Evolutionary conservation across 768 basidiomycete genomes (phyloP), one percentile per base, ranked within the genome.

Genomic region (Neoboletus magnificus): DNA sequence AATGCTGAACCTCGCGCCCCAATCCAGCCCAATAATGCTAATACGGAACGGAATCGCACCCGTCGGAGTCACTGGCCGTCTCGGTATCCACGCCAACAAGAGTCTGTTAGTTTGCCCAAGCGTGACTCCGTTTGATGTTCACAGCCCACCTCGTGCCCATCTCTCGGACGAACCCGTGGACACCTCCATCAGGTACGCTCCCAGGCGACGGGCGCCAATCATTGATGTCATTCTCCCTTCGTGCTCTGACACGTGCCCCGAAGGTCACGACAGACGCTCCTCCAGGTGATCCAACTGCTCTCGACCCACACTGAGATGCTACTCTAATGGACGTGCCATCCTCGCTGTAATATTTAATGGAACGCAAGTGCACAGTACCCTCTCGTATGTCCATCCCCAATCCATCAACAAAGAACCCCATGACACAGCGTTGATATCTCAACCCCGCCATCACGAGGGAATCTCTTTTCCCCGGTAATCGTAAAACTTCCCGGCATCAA

Each of bases 181-280:
- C 20, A 52, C 29, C 29, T 5, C 33, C 29, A 52, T 49, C 59
- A 49, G 29, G 20, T 29, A 47, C 29, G 23, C 42, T 62, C 60
- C 33, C 60, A 53, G 45, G 55, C 20, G 30, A 22, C 23, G n/a
- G 46, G 55, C 60, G 60, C 51, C 22, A 57, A 61, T 61, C 60
- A 52, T 30, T 56, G 50, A 43, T 55, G 18, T 54, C 58, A 48
- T 35, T n/a, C 13, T 32, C 40, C 35, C 9, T 41, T 32, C 51
- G 13, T 25, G 8, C 33, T 32, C 54, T 39, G 42, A 45, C 53
- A 20, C 23, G 27, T 29, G 25, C 20, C 11, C 33, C 23, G 29
- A 27, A 23, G 33, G 27, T 30, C 50, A 46, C 13, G 22, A 22
- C 22, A 16, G 52, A 40, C 18, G 35, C 16, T 37, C 6, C 4